Conservation (phyloP, 768 basidiomycete genomes). For the Polyporus arcularius region DNA sequence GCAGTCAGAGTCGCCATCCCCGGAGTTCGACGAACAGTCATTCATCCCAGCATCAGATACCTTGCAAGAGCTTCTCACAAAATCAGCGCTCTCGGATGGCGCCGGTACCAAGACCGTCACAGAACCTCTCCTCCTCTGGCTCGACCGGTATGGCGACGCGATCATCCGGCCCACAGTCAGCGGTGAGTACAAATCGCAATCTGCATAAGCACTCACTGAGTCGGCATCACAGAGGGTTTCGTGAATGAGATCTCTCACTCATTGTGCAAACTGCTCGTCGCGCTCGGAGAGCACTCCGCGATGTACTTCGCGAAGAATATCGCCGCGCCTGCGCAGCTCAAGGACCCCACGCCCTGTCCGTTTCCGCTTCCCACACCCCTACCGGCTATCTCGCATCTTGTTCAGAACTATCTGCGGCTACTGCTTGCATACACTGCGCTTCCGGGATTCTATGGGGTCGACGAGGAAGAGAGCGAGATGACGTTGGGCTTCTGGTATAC, state of each 20-base stretch:
- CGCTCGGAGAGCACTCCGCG: conserved; percentile 85
- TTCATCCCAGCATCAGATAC: conserved; percentile 71
- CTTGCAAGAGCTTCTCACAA: conserved; percentile 75
- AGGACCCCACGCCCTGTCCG: conserved; percentile 19
- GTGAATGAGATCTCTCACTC: conserved; percentile 65
- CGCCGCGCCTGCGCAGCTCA: conserved; percentile 40
- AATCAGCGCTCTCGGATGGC: conserved; percentile 72
- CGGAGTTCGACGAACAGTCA: conserved; percentile 46
- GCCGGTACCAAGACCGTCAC: conserved; percentile 71
- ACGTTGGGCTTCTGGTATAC: conserved; percentile 89
- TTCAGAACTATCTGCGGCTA: conserved; percentile 69
- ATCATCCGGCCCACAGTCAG: conserved; percentile 43
- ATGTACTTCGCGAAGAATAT: conserved; percentile 74
- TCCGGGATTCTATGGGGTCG: conserved; percentile 75
- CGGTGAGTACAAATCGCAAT: conserved; percentile 31
- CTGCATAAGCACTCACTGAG: background rate
- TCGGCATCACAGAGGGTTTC: conserved; percentile 38
- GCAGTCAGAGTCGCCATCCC: conserved; percentile 11
- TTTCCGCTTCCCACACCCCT: conserved; percentile 16
- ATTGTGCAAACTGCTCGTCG: conserved; percentile 77
- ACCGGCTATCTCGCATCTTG: conserved; percentile 29
- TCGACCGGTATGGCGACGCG: conserved; percentile 52
- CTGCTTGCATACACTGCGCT: conserved; percentile 73
- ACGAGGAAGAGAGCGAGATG: conserved; percentile 88
- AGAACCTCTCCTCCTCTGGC: conserved; percentile 85